Conservation (phyloP, 192 early-diverging fungal species). For the Umbelopsis sp. region DNA sequence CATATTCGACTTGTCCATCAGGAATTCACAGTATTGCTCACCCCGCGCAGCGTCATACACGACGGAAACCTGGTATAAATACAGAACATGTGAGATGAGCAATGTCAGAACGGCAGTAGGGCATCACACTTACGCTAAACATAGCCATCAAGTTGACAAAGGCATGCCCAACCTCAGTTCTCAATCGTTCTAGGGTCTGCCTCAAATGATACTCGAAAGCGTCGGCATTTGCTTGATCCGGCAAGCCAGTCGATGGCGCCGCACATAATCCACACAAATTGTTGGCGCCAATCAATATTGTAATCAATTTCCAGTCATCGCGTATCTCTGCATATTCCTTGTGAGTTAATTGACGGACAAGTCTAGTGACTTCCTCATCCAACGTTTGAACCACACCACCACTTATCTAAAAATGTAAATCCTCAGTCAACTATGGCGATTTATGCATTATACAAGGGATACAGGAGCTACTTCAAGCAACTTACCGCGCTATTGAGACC, state of each 20-base stretch:
- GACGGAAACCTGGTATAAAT: conserved; percentile 35
- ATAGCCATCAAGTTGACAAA: conserved; percentile 57
- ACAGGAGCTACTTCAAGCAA: not conserved
- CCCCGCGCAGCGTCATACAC: conserved; percentile 55
- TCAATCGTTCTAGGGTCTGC: conserved; percentile 34
- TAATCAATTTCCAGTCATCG: conserved; percentile 54
- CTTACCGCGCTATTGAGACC: conserved; percentile 53
- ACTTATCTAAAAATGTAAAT: conserved; percentile 41
- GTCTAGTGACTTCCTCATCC: conserved; percentile 33
- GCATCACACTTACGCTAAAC: conserved; percentile 42
- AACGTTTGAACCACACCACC: conserved; percentile 51
- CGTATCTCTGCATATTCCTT: conserved; percentile 36
- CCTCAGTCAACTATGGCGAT: not conserved
- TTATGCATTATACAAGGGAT: not conserved
- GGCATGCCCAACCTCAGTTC: conserved; percentile 38
- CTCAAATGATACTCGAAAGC: conserved; percentile 45
- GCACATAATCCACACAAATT: conserved; percentile 53
- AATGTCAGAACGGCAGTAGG: not conserved
- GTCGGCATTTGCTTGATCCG: conserved; percentile 44
- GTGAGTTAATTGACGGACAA: conserved; percentile 32
- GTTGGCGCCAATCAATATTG: conserved; percentile 58
- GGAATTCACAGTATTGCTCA: conserved; percentile 50
- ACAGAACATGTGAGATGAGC: not conserved
- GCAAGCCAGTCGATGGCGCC: conserved; percentile 24
- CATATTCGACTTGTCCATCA: conserved; percentile 48